Evolutionary conservation across 2,329 filamentous ascomycete species (phyloP), one percentile per base, ranked within the genome.

Genomic region (Aureobasidium sp.): DNA sequence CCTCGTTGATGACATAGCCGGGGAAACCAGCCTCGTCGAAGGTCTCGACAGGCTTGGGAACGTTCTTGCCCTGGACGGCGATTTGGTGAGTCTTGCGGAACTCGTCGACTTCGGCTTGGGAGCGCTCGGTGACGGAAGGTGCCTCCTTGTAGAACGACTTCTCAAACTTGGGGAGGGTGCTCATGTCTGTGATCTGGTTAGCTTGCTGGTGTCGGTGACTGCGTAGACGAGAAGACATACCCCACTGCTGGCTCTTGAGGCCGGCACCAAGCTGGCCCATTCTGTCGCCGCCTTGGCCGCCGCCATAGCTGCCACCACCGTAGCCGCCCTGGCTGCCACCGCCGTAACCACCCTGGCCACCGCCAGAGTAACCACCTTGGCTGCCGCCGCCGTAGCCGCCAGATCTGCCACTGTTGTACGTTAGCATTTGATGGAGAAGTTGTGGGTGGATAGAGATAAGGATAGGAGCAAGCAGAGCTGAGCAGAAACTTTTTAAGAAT

Each of bases 141-240:
- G 94, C 87, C 79, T 97, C 94, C 81, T 97, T 96, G 85, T 99
- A 99, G 81, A 99, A 99, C 9, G 90, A 92, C 80, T 99, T 99
- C 76, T 99, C 94, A 79, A 99, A 99, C 78, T 97, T 97, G 70
- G 94, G 93, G 49, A 99, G 73, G 7, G 87, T 76, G 71, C 76
- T 81, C 60, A 94, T 70, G 74, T 99, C 94, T 94, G 41, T 64
- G n/a, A 27, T 25, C 20, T 29, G 62, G 66, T 75, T 68, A 73
- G 70, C 66, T 65, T 61, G 66, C 64, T 62, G 64, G 53, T 31
- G n/a, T n/a, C 14, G 34, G 11, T 31, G 12, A n/a, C 53, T 7
- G 14, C 34, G 3, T 25, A 25, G 6, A 59, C 64, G 59, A 64
- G 64, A 63, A 47, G 5, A 82, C 88, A 76, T 80, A 93, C 90